These are phyloP conservation scores for Hygrophorus russula DNA, from an alignment of 768 basidiomycete genomes.

Conservation along the genomic window DNA sequence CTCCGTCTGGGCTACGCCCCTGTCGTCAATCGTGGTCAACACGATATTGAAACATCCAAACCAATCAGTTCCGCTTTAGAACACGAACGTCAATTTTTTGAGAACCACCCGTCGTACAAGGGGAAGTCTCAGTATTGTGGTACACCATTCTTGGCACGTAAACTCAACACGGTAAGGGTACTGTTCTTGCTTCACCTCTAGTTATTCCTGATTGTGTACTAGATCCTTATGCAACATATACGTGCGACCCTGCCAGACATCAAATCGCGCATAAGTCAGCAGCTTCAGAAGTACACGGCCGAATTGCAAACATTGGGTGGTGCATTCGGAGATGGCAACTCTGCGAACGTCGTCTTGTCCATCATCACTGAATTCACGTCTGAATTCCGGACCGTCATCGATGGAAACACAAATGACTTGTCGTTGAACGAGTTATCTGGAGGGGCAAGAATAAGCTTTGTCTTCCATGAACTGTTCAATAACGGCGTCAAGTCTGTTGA, in stretches of 20 bases:
- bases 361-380: constrained; percentile 97
- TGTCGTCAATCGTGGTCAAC: constrained; percentile 96
- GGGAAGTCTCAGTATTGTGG: constrained; percentile 94
- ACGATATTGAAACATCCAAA: constrained; percentile 89
- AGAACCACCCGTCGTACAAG: constrained; percentile 87
- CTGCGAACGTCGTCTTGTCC: constrained; percentile 87
- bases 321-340: constrained; percentile 70
- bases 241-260: constrained; percentile 96
- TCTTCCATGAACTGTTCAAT: constrained; percentile 98
- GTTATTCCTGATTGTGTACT: constrained; percentile 4
- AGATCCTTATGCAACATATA: constrained; percentile 99
- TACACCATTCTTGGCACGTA: constrained; percentile 91
- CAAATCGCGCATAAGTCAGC: constrained; percentile 88
- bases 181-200: neutral
- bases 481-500: constrained; percentile 93
- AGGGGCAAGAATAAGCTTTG: constrained; percentile 96
- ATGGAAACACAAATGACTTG: constrained; percentile 94
- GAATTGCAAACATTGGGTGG: constrained; percentile 85
- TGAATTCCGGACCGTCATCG: constrained; percentile 94
- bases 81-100: constrained; percentile 86
- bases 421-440: constrained; percentile 95
- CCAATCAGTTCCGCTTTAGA: constrained; percentile 81
- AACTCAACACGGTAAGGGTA: constrained; percentile 76
- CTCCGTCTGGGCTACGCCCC: constrained; percentile 95
- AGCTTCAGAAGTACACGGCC: constrained; percentile 77